Base-by-base conservation (phyloP, 2,329 filamentous ascomycete genomes). In the Monosporascus sp. region DNA sequence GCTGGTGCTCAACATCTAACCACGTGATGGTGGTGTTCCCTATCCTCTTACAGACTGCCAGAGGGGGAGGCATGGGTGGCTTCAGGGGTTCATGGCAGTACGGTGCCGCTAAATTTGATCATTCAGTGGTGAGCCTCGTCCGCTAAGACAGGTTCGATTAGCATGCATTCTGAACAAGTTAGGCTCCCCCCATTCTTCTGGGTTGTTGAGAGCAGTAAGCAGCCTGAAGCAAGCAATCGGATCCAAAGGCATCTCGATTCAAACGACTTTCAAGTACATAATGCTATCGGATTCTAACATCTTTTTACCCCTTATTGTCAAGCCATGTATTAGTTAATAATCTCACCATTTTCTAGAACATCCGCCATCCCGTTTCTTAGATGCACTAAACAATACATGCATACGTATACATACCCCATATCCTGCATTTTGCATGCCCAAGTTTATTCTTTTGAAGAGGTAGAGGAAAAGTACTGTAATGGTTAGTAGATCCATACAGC, bases 401-500 rank as follows among this genome's bases (percentile, higher is more conserved):
- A 39, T 39, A 39, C 17, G 1, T 39, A 43, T 43, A 20, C 39
- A 43, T 41, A 18, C 38, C 38, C n/a, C n/a, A n/a, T 24, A 7
- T 14, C 22, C n/a, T 14, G 11, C 18, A 18, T 14, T 24, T 43
- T 43, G 18, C 39, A 9, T 15, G 5, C 11, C 17, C 22, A 43
- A 2, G 4, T 11, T 43, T 20, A 18, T 43, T 5, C 14, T 43
- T 43, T 43, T 43, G 39, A 24, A 11, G 39, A 24, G 39, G 18
- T 43, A 43, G n/a, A 31, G 14, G 18, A n/a, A 20, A 43, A 11
- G 39, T 43, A 43, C 27, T 31, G 27, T 31, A 14, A 52, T 55
- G 50, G 55, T 52, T 57, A 48, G 52, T 50, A 48, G 43, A 50
- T 35, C 18, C 43, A 54, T 35, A 14, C 31, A 35, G 31, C 31